Base-by-base conservation (phyloP, 2,329 filamentous ascomycete species). In the Aaosphaeria arxii region DNA sequence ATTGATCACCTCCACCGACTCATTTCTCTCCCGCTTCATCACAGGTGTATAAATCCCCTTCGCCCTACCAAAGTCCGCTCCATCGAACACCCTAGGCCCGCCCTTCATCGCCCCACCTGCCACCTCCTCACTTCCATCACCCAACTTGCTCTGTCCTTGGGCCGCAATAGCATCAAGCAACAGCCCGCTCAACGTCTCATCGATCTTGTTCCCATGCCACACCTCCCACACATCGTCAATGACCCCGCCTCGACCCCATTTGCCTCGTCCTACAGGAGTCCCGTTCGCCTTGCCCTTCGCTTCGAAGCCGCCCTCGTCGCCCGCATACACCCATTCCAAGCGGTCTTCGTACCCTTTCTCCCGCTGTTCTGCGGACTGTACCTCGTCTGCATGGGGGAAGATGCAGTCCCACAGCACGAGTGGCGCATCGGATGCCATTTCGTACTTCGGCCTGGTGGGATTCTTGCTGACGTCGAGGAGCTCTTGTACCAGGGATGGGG, bases 331-430 rank as follows among this genome's bases (percentile, higher is more conserved):
- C 92, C 94, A 99, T 13, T 84, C 67, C 47, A 96, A 66, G 0
- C 79, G 77, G 66, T 94, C 85, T 38, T 77, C 72, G 44, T 70
- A 69, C 29, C 77, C 69, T 29, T 46, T 44, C 30, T 72, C 71
- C 58, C 74, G 64, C 13, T 66, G 62, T n/a, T 65, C 61, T 2
- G 57, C 57, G 55, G 63, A 58, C 41, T 74, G 69, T 1, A 67
- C 64, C 42, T 72, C 69, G 11, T 65, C 40, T 73, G 50, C 55
- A 35, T 57, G 72, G 0, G 89, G 89, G 70, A 96, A 99, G 32
- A 95, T 79, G 71, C 92, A 97, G 72, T 97, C 90, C 92, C 92
- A 97, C 5, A 99, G 81, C 11, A 97, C 94, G 6, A 99, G 80
- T 2, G 94, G 92, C 29, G 85, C 82, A 66, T 97, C 92, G 43